Base-by-base conservation (phyloP, 2,329 filamentous ascomycete species). In the Botryotinia convoluta region DNA sequence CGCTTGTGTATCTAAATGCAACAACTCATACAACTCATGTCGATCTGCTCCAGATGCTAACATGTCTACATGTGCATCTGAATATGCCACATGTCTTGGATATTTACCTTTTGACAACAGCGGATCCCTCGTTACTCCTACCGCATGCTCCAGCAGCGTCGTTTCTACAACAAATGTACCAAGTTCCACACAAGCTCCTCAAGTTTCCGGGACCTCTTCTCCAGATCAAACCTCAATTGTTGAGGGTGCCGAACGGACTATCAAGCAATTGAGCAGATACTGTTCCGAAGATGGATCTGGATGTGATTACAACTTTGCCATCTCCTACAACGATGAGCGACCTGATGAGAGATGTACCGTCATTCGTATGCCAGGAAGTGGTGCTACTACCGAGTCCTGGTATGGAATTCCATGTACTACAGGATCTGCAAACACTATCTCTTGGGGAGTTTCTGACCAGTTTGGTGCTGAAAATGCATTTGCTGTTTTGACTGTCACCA, bases 291-390 rank as follows among this genome's bases (percentile, higher is more conserved):
- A 69, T 32, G 45, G 45, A 57, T 42, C 65, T 20, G 65, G 65
- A 57, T 69, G 65, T 22, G 65, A 69, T 29, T 69, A 69, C 16
- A 69, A 69, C 65, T 69, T 69, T 39, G 35, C 20, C 18, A 42
- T 69, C 12, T 42, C 65, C 16, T 29, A 26, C 35, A 69, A 32
- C 4, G 51, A 69, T 59, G 67, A 51, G 14, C 26, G 32, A 9
- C 9, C 67, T 4, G 51, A 69, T 22, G 67, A 69, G 48, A 59
- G n/a, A 44, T 69, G 48, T 26, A 42, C 48, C 22, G 51, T 69
- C 48, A 59, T 32, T 16, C 45, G 67, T 39, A 59, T 22, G 14
- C 67, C 67, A 59, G 67, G 67, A 69, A 69, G 57, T 35, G 18
- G 26, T 44, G 67, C 48, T 42, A 35, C n/a, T 26, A 69, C 48